Conservation (phyloP, 2,329 filamentous ascomycete species). For the Talaromyces rugulosus region DNA sequence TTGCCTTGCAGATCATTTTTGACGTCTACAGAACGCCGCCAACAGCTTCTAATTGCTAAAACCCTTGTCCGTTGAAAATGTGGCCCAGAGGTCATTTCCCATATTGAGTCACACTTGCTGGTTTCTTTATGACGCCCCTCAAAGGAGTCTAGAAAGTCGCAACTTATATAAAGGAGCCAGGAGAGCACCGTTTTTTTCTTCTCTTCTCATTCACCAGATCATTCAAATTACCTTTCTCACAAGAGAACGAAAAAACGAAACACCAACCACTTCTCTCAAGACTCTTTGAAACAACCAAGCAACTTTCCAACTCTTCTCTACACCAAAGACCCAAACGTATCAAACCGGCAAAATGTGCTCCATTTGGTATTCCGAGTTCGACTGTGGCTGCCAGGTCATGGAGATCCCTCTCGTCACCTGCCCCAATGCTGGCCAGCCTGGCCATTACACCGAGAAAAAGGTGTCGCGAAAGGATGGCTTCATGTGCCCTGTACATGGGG, state of each 20-base stretch:
- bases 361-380: constrained; percentile 33
- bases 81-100: constrained; percentile 9
- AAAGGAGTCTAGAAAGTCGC: not conserved
- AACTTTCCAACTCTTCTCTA: constrained; percentile 1
- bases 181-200: constrained; percentile 3
- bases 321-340: not conserved
- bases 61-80: constrained; percentile 3
- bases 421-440: constrained; percentile 27
- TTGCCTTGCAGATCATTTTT: constrained; percentile 13
- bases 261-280: not conserved
- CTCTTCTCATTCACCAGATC: constrained; percentile 2
- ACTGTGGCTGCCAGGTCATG: constrained; percentile 32
- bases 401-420: constrained; percentile 33
- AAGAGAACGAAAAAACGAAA: not conserved
- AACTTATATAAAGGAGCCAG: constrained; percentile 11
- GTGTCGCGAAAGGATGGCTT: constrained; percentile 28
- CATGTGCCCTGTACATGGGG: constrained; percentile 29
- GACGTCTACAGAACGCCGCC: constrained; percentile 8
- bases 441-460: constrained; percentile 30
- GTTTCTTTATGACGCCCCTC: not conserved
- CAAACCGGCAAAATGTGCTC: constrained; percentile 28
- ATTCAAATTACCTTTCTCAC: not conserved
- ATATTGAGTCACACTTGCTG: constrained; percentile 6
- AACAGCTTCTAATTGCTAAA: constrained; percentile 4
- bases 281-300: not conserved